Evolutionary conservation across 345 rosid genomes (phyloP), one percentile per base, ranked within the genome.

Genomic region (Syzygium grande): DNA sequence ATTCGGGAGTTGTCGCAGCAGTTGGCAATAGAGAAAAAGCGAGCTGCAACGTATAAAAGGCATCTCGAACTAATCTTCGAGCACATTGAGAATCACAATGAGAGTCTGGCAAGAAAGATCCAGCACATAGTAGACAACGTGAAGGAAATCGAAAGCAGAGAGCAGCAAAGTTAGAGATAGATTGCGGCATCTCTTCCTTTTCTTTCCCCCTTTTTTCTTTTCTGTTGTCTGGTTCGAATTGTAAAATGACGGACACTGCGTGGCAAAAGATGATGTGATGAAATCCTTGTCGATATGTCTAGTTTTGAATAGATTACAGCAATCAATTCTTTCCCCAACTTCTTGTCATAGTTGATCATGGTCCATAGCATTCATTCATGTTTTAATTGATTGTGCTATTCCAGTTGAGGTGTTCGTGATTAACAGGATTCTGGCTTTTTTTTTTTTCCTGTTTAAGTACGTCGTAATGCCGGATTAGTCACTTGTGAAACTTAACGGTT

Each of bases 1-100:
- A 95, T 98, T 68, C 94, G 97, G 91, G 99, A 98, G 84, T 92
- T 98, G 87, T 92, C 99, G 21, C 98, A 97, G 90, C 99, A 98
- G 94, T 92, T 98, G 90, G 96, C 96, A 12, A 88, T 92, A 3
- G 99, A 98, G 95, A 98, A 95, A 85, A 98, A 94, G 93, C 96
- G 96, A 89, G 92, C 98, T 1, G 95, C 98, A 25, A 95, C 97
- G 11, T 98, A 98, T 87, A 97, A 97, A 89, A 95, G 96, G 90
- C 99, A 98, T 88, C 94, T 98, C 38, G 99, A 98, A 87, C 90
- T 98, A 91, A 90, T 98, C 34, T 95, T 97, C 55, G 98, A 98
- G 88, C 98, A 97, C 86, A 98, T 98, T 46, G 99, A 97, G 85
- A 94, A 95, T 89, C 97, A 98, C 90, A 96, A 98, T 13, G 96